Conservation (phyloP, 106 monocot genomes). For the Posidonia australis region DNA sequence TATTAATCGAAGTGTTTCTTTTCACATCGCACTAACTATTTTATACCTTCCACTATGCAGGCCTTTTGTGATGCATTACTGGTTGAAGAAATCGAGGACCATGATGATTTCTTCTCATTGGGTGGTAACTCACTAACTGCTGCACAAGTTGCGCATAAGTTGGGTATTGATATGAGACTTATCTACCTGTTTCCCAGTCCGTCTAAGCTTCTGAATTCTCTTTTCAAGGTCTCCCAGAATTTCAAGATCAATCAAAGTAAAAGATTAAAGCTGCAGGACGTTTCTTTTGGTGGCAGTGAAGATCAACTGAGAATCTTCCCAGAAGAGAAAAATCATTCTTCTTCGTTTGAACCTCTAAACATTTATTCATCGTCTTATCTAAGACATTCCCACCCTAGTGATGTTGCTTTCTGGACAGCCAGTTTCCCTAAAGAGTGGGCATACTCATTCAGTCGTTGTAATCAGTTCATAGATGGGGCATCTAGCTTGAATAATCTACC, state of each 20-base stretch:
- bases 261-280: conserved; percentile 19
- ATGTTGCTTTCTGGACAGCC: conserved; percentile 20
- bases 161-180: conserved; percentile 81
- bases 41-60: conserved; percentile 14
- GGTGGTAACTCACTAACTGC: conserved; percentile 91
- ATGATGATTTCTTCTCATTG: conserved; percentile 73
- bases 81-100: conserved; percentile 42
- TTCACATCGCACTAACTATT: background rate
- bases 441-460: conserved; percentile 59
- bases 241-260: conserved; percentile 13
- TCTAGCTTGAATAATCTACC: conserved; percentile 5
- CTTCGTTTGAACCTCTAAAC: background rate
- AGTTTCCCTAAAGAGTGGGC: background rate
- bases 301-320: background rate
- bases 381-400: conserved; percentile 1
- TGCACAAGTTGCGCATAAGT: conserved; percentile 69
- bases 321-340: background rate
- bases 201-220: conserved; percentile 39
- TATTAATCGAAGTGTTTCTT: too few species aligned
- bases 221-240: conserved; percentile 7
- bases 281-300: background rate
- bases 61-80: conserved; percentile 52
- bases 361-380: background rate
- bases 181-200: conserved; percentile 65
- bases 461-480: conserved; percentile 21